A percentile compares a stretch with the other conserved stretches of the same genome.
These are phyloP conservation scores for Corynascus novoguineensis DNA, from an alignment of 495 filamentous ascomycete species.

Conservation along the genomic window DNA sequence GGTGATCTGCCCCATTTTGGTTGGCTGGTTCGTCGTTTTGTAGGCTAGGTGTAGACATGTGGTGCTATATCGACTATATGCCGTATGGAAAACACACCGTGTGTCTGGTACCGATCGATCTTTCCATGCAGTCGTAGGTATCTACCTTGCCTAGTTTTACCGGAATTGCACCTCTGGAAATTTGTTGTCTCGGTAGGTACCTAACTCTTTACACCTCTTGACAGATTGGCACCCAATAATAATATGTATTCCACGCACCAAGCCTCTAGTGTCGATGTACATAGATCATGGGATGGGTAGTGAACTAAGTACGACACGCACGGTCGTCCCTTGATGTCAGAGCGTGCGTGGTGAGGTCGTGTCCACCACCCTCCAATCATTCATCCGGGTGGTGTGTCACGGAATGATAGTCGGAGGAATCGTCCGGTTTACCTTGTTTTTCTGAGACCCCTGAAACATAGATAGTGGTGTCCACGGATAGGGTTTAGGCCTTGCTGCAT, in stretches of 20 bases:
- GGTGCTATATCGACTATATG: not conserved
- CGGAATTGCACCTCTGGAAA: no score
- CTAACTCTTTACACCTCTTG: no score
- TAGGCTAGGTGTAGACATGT: not conserved
- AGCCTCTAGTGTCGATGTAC: no score
- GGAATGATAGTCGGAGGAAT: not conserved
- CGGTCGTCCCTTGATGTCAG: conserved; percentile 4
- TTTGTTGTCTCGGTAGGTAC: no score
- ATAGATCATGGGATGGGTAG: not conserved
- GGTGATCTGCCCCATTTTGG: not conserved
- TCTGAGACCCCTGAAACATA: not conserved
- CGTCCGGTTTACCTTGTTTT: not conserved
- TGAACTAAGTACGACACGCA: not conserved
- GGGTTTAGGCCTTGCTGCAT: not conserved
- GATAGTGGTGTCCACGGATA: not conserved
- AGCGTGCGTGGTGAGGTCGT: not conserved
- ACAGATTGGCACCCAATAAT: no score
- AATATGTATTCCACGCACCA: no score
- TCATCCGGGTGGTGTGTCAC: not conserved
- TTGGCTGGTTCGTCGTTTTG: not conserved
- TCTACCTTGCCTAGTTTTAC: no score
- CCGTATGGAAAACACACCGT: not conserved
- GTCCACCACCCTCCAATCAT: not conserved
- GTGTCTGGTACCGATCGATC: not conserved
- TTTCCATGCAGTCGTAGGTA: no score